Percentiles rank a stretch among this genome's conserved stretches.
phyloP scores from a whole-genome alignment of 164 flowering plant species.

The Pachysandra terminalis region DNA sequence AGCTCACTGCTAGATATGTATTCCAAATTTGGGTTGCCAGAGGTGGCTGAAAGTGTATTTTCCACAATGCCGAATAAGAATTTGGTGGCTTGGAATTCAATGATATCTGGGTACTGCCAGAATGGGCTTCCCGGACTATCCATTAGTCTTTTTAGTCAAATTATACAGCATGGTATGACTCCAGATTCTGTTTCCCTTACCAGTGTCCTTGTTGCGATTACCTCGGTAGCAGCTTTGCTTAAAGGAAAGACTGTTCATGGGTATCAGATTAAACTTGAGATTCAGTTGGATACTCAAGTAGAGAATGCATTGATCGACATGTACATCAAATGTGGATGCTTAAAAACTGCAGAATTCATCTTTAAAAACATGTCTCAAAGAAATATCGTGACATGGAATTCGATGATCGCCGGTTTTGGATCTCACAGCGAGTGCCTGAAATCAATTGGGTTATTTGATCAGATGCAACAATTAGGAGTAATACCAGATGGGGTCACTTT shows the following conservation, averaged over 20 bases:
- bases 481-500: constrained; percentile 50
- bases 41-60: too few species aligned
- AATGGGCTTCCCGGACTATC: constrained; percentile 42
- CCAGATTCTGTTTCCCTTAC: constrained; percentile 47
- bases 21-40: constrained; percentile 38
- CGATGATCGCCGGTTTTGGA: constrained; percentile 57
- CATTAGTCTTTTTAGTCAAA: constrained; percentile 35
- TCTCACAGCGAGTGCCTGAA: constrained; percentile 43
- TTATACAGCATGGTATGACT: constrained; percentile 28
- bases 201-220: constrained; percentile 40
- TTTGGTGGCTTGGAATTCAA: constrained; percentile 59
- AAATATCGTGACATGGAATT: constrained; percentile 49
- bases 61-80: constrained; percentile 40
- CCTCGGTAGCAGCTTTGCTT: constrained; percentile 39
- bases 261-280: constrained; percentile 30
- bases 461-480: constrained; percentile 38
- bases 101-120: constrained; percentile 37
- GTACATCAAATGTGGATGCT: constrained; percentile 56
- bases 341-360: constrained; percentile 14
- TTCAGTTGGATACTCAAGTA: constrained; percentile 37
- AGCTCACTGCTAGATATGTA: constrained; percentile 52
- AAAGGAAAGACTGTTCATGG: constrained; percentile 54
- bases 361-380: constrained; percentile 34
- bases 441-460: constrained; percentile 35
- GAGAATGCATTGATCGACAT: constrained; percentile 53